Conservation (phyloP, 2,329 filamentous ascomycete species). For the Diplocarpon mali region DNA sequence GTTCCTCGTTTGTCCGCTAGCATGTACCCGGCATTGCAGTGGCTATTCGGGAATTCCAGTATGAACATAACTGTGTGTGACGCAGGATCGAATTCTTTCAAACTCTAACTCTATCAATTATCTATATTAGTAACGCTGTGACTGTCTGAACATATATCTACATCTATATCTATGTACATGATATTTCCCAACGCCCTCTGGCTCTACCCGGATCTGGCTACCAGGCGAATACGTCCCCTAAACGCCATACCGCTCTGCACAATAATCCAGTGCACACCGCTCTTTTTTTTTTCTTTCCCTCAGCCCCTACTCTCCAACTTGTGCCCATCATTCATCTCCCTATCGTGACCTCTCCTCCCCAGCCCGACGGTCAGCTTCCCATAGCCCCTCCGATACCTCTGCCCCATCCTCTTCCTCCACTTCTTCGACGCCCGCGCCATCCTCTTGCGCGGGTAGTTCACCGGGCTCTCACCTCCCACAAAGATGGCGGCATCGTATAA, state of each 20-base stretch:
- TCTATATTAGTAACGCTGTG: too few species aligned
- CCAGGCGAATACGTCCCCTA: too few species aligned
- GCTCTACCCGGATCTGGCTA: too few species aligned
- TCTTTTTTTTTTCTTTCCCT: background rate
- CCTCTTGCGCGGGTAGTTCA: constrained; percentile 37
- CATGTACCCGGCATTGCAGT: too few species aligned
- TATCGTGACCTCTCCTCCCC: background rate
- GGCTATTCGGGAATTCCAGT: too few species aligned
- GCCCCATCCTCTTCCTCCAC: constrained; percentile 28
- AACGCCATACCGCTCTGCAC: background rate
- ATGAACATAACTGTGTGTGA: too few species aligned
- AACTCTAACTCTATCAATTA: too few species aligned
- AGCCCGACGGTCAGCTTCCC: background rate
- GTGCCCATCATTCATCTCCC: background rate
- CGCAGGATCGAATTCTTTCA: too few species aligned
- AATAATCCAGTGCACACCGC: background rate
- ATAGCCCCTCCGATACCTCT: constrained; percentile 8
- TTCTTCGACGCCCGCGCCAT: constrained; percentile 34
- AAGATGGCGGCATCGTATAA: constrained; percentile 42
- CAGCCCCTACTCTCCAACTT: background rate
- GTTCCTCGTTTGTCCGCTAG: too few species aligned
- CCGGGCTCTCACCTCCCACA: constrained; percentile 38
- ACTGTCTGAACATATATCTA: too few species aligned
- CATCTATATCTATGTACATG: too few species aligned
- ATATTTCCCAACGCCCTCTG: too few species aligned